Evolutionary conservation across 2,329 filamentous ascomycete species (phyloP), one percentile per base, ranked within the genome.

Genomic region (Aspergillus pseudoviridinutans): DNA sequence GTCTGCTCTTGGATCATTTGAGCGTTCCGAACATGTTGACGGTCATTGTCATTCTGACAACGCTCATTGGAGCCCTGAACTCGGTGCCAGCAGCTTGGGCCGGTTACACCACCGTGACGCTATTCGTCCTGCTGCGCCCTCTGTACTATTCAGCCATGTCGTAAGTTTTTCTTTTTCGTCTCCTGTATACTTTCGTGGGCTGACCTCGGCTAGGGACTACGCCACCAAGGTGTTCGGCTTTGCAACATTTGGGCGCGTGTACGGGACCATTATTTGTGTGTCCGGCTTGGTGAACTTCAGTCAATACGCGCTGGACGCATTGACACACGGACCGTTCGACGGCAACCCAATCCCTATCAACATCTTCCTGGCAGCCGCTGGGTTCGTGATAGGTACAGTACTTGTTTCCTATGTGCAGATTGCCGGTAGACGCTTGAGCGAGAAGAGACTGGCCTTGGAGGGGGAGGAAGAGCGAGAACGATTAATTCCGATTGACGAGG

Each of bases 171-270:
- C 68, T 9, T 9, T 9, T 22, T 12, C 29, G 20, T 32, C 9
- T 20, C 17, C 5, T 53, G 27, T 57, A 52, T 56, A 54, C 22
- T n/a, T 41, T 35, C 9, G 12, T 22, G 8, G 24, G 14, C 32
- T 38, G 14, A 38, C 32, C 14, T 38, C 32, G 32, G 32, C 14
- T 38, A 82, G 82, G 27, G 92, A 96, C 76, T 96, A 95, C 72
- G 85, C 86, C 14, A 92, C 91, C 63, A 96, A 96, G 75, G 91
- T 96, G 32, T 96, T 96, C 70, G 92, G 92, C 14, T 96, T 96
- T 76, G 82, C 87, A 56, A 96, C 91, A 0, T 97, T 96, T 66
- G 92, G 92, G 44, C 94, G 89, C 50, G 91, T 96, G 29, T 96
- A 96, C 74, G 92, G 92, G 4, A 82, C 92, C 10, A 91, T 96